These are phyloP conservation scores for Xylaria sp. DNA, from an alignment of 2,329 filamentous ascomycete species.

Conservation along the genomic window DNA sequence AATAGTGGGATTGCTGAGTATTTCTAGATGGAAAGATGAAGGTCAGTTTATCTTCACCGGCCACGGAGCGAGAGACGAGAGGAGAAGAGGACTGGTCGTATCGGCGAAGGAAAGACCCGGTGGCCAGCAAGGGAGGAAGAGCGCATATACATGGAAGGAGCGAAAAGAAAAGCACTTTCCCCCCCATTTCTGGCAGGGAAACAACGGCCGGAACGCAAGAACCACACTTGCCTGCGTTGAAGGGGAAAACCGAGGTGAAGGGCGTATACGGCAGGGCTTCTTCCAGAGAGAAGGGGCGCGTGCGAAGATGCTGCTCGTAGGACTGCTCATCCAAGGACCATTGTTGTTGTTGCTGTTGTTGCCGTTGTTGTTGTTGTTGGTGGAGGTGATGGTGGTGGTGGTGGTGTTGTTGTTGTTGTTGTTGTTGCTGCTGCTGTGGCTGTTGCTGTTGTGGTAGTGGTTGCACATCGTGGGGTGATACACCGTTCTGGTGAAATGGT, in stretches of 20 bases:
- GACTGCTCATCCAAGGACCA: slow-evolving; percentile 12
- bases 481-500: slow-evolving; percentile 43
- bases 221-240: slow-evolving; percentile 71
- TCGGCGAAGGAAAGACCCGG: not conserved
- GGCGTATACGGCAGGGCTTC: slow-evolving; percentile 86
- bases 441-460: slow-evolving; percentile 13
- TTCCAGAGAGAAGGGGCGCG: slow-evolving; percentile 69
- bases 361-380: slow-evolving; percentile 2
- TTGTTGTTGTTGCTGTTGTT: slow-evolving; percentile 12
- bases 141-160: slow-evolving; percentile 12
- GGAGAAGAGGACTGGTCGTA: not conserved
- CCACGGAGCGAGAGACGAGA: not conserved
- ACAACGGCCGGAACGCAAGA: slow-evolving; percentile 24
- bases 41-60: slow-evolving; percentile 27
- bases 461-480: slow-evolving; percentile 39
- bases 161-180: not conserved
- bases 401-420: slow-evolving; percentile 13
- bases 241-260: slow-evolving; percentile 81
- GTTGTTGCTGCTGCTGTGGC: slow-evolving; percentile 5
- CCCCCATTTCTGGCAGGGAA: slow-evolving; percentile 4
- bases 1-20: slow-evolving; percentile 72
- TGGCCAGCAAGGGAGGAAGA: not conserved
- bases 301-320: slow-evolving; percentile 39
- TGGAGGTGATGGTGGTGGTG: too few relatives aligned
- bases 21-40: slow-evolving; percentile 57